phyloP scores from a whole-genome alignment of 2,329 filamentous ascomycete genomes.

The Juglanconis oblonga region DNA sequence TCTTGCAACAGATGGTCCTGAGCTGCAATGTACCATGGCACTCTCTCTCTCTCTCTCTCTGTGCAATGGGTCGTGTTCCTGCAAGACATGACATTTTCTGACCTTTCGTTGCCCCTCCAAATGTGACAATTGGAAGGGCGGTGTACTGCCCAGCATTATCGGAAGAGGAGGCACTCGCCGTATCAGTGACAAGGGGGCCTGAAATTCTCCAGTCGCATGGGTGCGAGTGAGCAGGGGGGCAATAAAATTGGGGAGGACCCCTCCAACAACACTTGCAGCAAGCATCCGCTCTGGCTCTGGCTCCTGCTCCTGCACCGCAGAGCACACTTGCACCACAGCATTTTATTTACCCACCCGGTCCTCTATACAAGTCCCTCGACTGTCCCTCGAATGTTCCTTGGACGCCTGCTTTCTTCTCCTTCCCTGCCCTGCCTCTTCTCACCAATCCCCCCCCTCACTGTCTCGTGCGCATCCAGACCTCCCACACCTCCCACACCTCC shows the following conservation, averaged over 20 bases:
- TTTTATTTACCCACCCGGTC: slow-evolving; percentile 3
- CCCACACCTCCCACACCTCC: background rate
- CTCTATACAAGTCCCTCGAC: background rate
- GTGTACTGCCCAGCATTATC: background rate
- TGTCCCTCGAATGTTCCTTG: background rate
- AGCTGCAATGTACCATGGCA: no score
- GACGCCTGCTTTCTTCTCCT: background rate
- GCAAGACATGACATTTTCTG: no score
- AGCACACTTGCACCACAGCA: slow-evolving; percentile 1
- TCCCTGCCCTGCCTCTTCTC: slow-evolving; percentile 1
- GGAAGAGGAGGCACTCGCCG: background rate
- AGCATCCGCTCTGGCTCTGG: slow-evolving; percentile 8
- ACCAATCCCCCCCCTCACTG: background rate
- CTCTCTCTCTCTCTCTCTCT: no score
- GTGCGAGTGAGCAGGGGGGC: slow-evolving; percentile 5
- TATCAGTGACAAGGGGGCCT: background rate
- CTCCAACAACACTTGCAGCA: background rate
- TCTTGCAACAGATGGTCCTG: no score
- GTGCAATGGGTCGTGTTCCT: no score
- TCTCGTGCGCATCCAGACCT: background rate
- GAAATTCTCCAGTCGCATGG: background rate
- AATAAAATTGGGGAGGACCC: slow-evolving; percentile 10
- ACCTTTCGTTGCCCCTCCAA: background rate
- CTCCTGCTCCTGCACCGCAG: background rate
- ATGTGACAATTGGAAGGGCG: slow-evolving; percentile 8